Percentiles rank a stretch among this genome's conserved stretches.
phyloP scores from a whole-genome alignment of 441 rosid genomes.

The Syzygium syzygioides region DNA sequence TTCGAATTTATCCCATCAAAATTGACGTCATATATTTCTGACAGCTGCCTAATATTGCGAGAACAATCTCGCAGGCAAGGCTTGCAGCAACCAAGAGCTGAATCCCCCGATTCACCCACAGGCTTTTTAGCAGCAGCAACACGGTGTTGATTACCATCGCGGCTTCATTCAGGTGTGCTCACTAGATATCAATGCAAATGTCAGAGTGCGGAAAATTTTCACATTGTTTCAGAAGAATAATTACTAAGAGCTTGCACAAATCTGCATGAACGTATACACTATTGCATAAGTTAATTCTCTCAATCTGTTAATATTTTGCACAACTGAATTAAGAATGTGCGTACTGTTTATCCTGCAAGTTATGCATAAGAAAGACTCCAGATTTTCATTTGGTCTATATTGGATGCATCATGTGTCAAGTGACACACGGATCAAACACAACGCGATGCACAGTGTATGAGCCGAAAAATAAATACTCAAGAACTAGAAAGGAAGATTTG shows the following conservation, averaged over 20 bases:
- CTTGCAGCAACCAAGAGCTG: too few species aligned
- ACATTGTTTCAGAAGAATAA: not conserved
- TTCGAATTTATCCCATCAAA: too few species aligned
- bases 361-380: not conserved
- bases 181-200: not conserved
- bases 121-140: too few species aligned
- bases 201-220: not conserved
- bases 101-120: too few species aligned
- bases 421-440: not conserved
- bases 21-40: too few species aligned
- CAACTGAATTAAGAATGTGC: not conserved
- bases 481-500: not conserved
- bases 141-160: too few species aligned
- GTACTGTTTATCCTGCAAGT: not conserved
- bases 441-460: not conserved
- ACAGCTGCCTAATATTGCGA: too few species aligned
- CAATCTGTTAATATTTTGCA: not conserved
- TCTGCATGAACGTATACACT: not conserved
- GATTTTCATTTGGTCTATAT: not conserved
- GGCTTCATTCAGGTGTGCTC: too few species aligned
- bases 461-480: not conserved
- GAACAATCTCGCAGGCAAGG: too few species aligned
- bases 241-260: not conserved
- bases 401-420: not conserved
- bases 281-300: not conserved